Percentiles rank a stretch among this genome's conserved stretches.
These are phyloP conservation scores for Botrytis sinoallii DNA, from an alignment of 2,329 filamentous ascomycete genomes.

Conservation along the genomic window DNA sequence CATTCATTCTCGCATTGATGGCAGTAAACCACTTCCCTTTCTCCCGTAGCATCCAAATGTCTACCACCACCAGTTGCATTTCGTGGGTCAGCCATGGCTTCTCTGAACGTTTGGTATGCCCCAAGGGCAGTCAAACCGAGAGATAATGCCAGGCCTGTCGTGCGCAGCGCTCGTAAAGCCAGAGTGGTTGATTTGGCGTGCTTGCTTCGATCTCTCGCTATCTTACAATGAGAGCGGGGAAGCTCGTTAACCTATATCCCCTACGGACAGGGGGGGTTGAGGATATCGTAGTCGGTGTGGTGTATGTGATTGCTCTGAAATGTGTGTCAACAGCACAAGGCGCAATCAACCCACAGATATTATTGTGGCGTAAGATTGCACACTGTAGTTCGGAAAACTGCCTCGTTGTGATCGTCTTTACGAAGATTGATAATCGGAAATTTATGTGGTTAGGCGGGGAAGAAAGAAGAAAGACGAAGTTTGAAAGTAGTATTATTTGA, in stretches of 20 bases:
- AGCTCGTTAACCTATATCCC: neutral
- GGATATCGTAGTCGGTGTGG: constrained; percentile 10
- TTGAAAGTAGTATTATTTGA: neutral
- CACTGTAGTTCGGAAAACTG: constrained; percentile 7
- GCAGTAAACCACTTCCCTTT: constrained; percentile 77
- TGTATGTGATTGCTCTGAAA: constrained; percentile 8
- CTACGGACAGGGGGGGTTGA: neutral
- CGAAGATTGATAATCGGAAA: constrained; percentile 2
- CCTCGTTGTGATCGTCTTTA: constrained; percentile 5
- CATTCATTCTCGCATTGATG: constrained; percentile 79
- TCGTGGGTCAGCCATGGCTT: constrained; percentile 39
- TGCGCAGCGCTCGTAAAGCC: constrained; percentile 55
- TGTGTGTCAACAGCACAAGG: constrained; percentile 16
- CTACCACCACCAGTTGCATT: constrained; percentile 26
- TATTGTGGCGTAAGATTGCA: constrained; percentile 18
- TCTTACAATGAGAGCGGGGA: constrained; percentile 10
- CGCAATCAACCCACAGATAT: constrained; percentile 12
- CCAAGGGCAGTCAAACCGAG: constrained; percentile 57
- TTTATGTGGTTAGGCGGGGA: neutral
- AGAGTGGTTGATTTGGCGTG: constrained; percentile 42
- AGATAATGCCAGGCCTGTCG: constrained; percentile 54
- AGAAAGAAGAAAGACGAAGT: neutral
- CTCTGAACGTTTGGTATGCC: constrained; percentile 50
- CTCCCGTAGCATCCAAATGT: constrained; percentile 50
- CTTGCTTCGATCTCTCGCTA: neutral